Percentiles rank a stretch among this genome's conserved stretches.
Conservation (phyloP, 495 filamentous ascomycete genomes). For the Copromyces sp. region DNA sequence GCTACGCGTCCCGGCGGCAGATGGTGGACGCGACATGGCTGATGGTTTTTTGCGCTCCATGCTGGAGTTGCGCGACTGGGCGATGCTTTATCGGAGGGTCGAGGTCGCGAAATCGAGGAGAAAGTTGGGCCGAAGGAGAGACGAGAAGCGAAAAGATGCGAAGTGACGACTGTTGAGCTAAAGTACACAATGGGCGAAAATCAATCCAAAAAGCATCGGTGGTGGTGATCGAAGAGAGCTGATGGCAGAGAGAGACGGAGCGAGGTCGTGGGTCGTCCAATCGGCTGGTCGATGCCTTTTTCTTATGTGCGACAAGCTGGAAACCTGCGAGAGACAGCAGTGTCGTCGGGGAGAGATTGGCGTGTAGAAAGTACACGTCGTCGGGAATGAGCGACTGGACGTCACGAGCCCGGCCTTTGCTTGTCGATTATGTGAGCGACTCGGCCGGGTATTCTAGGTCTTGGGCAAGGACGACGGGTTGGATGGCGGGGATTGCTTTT, state of each 20-base stretch:
- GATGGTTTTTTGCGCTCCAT: conserved; percentile 26
- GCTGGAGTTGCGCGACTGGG: conserved; percentile 7
- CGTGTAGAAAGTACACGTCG: not conserved
- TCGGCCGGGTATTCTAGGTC: not conserved
- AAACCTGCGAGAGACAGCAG: not conserved
- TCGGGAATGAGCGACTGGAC: not conserved
- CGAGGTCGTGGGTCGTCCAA: not conserved
- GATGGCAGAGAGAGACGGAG: not conserved
- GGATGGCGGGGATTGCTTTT: not conserved
- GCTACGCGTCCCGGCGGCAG: conserved; percentile 9
- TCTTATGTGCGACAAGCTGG: not conserved
- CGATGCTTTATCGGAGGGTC: not conserved
- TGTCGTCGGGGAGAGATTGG: not conserved
- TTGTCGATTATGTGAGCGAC: not conserved
- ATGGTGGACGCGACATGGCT: conserved; percentile 11
- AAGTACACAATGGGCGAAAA: not conserved
- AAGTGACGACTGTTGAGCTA: not conserved
- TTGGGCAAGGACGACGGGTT: not conserved
- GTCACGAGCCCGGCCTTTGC: not conserved
- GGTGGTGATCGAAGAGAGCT: not conserved
- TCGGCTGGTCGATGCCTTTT: not conserved
- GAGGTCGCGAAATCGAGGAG: not conserved
- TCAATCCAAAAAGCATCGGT: not conserved
- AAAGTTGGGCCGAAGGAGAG: not conserved
- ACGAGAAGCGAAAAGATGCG: not conserved